Evolutionary conservation across 179 eudicot genomes (phyloP).

Genomic region (Heliamphora pulchella): DNA sequence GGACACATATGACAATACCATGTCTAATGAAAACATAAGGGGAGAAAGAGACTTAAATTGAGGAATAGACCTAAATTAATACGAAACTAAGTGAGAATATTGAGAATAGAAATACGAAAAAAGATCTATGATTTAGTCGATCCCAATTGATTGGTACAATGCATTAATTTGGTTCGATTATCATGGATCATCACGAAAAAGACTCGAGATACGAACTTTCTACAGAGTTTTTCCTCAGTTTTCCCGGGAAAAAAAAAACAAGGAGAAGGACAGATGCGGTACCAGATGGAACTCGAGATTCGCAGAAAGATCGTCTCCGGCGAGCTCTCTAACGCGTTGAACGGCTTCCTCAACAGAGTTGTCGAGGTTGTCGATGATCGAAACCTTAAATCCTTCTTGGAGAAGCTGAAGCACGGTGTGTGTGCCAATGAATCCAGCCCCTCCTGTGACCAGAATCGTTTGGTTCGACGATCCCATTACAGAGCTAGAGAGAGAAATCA

Average conservation of each 20-base stretch:
- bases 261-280: neutral
- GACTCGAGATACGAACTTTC: neutral
- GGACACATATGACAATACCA: no score
- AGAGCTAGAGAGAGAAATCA: neutral
- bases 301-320: slow-evolving; percentile 45
- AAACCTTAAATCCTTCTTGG: slow-evolving; percentile 55
- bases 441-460: slow-evolving; percentile 79
- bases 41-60: no score
- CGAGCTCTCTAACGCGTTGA: slow-evolving; percentile 40
- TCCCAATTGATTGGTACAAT: no score
- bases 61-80: no score
- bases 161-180: no score
- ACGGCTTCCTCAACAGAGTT: slow-evolving; percentile 69
- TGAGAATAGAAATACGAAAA: no score
- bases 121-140: no score
- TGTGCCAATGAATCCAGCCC: slow-evolving; percentile 83
- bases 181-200: no score
- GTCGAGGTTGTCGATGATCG: slow-evolving; percentile 66
- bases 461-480: slow-evolving; percentile 25
- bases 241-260: neutral
- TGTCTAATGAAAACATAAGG: no score
- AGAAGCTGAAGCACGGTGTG: slow-evolving; percentile 68
- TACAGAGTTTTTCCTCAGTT: neutral
- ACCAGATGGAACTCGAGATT: slow-evolving; percentile 64
- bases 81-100: no score